Conservation (phyloP, 176 grass and related monocot species). For the Canna indica region DNA sequence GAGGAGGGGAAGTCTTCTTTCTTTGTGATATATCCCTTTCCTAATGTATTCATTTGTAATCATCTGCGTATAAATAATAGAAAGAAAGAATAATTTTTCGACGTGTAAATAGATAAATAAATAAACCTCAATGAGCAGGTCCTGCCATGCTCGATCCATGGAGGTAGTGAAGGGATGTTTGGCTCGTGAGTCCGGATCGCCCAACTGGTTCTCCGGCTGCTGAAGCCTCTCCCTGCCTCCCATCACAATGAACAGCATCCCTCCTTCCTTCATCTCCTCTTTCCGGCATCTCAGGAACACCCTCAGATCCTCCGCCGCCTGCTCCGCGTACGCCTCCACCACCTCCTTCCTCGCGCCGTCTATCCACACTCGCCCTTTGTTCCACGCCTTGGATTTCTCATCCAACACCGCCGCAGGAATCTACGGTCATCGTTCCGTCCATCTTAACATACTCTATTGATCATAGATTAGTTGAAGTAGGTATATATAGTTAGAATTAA, state of each 20-base stretch:
- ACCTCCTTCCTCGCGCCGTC: constrained; percentile 23
- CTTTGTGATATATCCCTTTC: no score
- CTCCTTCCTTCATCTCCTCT: constrained; percentile 18
- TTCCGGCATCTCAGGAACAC: constrained; percentile 13
- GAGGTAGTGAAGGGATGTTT: constrained; percentile 1
- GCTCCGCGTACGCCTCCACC: constrained; percentile 19
- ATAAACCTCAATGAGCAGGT: constrained; percentile 28
- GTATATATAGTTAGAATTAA: not conserved
- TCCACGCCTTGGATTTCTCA: constrained; percentile 9
- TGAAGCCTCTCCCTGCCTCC: not conserved
- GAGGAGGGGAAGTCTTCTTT: not conserved
- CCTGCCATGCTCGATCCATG: constrained; percentile 28
- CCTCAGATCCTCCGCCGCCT: constrained; percentile 16
- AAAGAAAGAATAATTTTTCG: not conserved
- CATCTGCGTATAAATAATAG: no score
- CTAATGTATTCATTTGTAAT: no score
- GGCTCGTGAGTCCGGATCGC: constrained; percentile 4
- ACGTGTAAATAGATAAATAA: not conserved
- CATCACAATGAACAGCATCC: constrained; percentile 23
- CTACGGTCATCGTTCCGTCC: not conserved
- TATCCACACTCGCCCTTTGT: constrained; percentile 25
- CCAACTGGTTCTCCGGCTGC: constrained; percentile 5
- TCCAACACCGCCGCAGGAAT: constrained; percentile 11
- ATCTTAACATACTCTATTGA: not conserved
- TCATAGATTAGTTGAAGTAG: not conserved